A percentile compares a stretch with the other conserved stretches of the same genome.
These are phyloP conservation scores for Trichosporon coremiiforme DNA, from an alignment of 1,284 basidiomycete genomes.

Conservation along the genomic window DNA sequence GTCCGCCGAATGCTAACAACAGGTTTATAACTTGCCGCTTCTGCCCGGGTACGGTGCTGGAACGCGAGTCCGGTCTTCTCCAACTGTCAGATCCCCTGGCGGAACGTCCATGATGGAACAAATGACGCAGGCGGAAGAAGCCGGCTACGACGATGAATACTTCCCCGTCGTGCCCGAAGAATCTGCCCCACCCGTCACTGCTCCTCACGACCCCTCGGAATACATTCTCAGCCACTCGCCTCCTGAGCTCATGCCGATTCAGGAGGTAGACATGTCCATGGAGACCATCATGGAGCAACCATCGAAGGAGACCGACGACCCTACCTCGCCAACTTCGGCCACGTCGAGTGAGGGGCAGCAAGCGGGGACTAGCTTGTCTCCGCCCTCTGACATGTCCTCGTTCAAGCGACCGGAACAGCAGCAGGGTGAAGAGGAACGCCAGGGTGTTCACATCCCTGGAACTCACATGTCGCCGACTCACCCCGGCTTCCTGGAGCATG, in stretches of 20 bases:
- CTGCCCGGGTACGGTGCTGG: conserved; percentile 86
- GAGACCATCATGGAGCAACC: conserved; percentile 14
- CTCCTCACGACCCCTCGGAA: conserved; percentile 46
- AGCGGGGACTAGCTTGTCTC: not conserved
- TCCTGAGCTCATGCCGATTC: conserved; percentile 29
- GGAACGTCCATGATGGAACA: conserved; percentile 66
- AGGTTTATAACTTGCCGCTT: conserved; percentile 89
- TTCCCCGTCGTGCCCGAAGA: conserved; percentile 59
- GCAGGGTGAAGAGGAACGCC: conserved; percentile 1
- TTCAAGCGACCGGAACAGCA: not conserved
- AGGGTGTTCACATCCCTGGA: conserved; percentile 28
- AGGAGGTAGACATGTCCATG: conserved; percentile 19
- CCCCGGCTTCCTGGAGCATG: conserved; percentile 42
- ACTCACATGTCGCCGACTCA: conserved; percentile 42
- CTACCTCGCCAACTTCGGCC: not conserved
- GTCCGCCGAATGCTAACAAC: conserved; percentile 10
- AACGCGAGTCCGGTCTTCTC: conserved; percentile 80
- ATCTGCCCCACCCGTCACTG: conserved; percentile 25
- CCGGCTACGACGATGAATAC: conserved; percentile 83
- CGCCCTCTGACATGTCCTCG: conserved; percentile 2
- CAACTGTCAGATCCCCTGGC: conserved; percentile 63
- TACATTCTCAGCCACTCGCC: conserved; percentile 54
- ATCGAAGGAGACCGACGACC: conserved; percentile 11
- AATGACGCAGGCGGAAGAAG: conserved; percentile 84
- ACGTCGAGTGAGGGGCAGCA: conserved; percentile 1